A percentile compares a stretch with the other conserved stretches of the same genome.
Conservation (phyloP, 2,329 filamentous ascomycete species). For the Colletotrichum eremochloae region DNA sequence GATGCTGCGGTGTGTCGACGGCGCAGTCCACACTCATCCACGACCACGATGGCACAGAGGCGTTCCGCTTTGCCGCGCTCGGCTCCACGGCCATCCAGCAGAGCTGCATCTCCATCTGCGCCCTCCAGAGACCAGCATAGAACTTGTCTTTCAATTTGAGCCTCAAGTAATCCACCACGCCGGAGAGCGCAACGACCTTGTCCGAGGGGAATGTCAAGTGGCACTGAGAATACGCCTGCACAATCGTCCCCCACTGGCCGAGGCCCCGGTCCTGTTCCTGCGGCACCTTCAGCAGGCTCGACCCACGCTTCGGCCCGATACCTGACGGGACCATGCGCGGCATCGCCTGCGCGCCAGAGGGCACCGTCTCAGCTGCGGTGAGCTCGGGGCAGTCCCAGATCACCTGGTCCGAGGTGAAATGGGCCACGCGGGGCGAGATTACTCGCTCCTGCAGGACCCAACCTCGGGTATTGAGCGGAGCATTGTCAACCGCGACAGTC, state of each 20-base stretch:
- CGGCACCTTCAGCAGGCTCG: background rate
- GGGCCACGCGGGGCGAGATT: conserved; percentile 42
- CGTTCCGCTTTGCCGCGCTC: background rate
- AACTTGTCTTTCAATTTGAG: background rate
- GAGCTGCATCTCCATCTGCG: conserved; percentile 3
- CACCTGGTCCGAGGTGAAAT: conserved; percentile 41
- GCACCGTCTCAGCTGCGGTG: background rate
- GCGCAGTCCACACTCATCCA: conserved; percentile 1
- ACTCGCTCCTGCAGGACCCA: conserved; percentile 46
- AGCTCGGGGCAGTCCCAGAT: conserved; percentile 42
- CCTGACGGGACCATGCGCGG: background rate
- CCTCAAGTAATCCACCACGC: background rate
- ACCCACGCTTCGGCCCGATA: background rate
- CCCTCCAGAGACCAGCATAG: background rate
- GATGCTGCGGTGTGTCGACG: background rate
- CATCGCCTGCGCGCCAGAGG: background rate
- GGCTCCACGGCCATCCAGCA: background rate
- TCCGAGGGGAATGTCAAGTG: background rate
- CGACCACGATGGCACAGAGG: background rate
- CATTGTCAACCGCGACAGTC: background rate
- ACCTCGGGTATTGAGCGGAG: conserved; percentile 40
- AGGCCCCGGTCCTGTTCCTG: background rate
- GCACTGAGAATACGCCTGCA: background rate
- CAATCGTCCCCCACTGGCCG: background rate
- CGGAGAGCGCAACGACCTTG: background rate